Percentiles rank a stretch among this genome's conserved stretches.
phyloP scores from a whole-genome alignment of 2,329 filamentous ascomycete genomes.

The Sphaerulina musiva region DNA sequence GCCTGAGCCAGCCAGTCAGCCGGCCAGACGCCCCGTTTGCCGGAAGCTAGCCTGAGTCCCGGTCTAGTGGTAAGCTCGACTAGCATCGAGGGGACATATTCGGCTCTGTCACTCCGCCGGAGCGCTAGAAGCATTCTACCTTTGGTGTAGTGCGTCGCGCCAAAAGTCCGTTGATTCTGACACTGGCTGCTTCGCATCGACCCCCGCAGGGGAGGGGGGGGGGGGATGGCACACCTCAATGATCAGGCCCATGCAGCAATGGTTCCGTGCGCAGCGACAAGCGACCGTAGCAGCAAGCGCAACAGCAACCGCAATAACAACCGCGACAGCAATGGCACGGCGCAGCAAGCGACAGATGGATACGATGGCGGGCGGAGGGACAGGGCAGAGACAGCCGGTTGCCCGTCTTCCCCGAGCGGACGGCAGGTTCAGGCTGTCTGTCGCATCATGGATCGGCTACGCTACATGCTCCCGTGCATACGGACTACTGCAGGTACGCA shows the following conservation, averaged over 20 bases:
- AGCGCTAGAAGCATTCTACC: conserved; percentile 6
- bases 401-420: not conserved
- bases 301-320: too few relatives aligned
- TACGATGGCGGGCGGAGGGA: too few relatives aligned
- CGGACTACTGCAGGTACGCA: conserved; percentile 5
- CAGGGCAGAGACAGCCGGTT: too few relatives aligned
- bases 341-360: too few relatives aligned
- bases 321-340: not conserved
- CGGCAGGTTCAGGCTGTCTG: not conserved
- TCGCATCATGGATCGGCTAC: not conserved
- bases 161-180: not conserved
- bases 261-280: too few relatives aligned
- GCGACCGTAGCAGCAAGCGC: too few relatives aligned
- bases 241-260: too few relatives aligned
- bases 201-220: not conserved
- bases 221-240: too few relatives aligned
- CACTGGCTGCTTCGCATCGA: not conserved
- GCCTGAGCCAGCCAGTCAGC: not conserved
- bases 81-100: conserved; percentile 3
- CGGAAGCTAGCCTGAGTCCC: conserved; percentile 4
- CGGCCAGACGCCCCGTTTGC: conserved; percentile 3
- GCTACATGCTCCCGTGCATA: not conserved
- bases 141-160: conserved; percentile 1
- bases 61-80: not conserved
- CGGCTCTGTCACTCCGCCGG: conserved; percentile 4